These are phyloP conservation scores for Candolleomyces efflorescens DNA, from an alignment of 768 basidiomycete species.

Conservation along the genomic window DNA sequence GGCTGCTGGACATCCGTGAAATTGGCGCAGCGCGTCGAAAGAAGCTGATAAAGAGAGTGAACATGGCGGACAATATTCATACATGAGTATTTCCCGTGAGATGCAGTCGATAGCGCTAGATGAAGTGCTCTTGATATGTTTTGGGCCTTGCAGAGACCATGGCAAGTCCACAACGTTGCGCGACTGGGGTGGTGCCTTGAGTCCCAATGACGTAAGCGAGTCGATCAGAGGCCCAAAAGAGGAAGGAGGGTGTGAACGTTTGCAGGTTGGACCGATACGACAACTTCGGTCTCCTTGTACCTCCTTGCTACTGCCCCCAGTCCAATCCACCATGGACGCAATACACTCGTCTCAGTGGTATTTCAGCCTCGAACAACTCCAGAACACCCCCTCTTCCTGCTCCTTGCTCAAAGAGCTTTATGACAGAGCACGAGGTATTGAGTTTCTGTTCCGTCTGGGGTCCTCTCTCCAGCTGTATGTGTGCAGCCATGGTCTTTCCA, in stretches of 20 bases:
- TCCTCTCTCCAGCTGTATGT: slow-evolving; percentile 74
- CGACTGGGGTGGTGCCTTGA: neutral
- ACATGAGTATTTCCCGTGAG: neutral
- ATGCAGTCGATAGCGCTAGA: neutral
- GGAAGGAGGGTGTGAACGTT: neutral
- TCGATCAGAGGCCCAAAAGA: neutral
- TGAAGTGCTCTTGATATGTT: too few relatives aligned
- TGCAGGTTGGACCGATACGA: neutral
- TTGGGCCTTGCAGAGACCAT: too few relatives aligned
- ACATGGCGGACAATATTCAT: neutral
- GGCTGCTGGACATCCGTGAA: neutral
- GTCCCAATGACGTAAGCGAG: neutral
- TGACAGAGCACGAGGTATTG: slow-evolving; percentile 76
- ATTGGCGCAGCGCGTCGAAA: neutral
- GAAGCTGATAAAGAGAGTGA: neutral
- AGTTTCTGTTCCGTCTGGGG: slow-evolving; percentile 81
- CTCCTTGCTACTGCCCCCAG: neutral
- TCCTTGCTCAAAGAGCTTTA: slow-evolving; percentile 70
- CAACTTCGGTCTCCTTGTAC: neutral
- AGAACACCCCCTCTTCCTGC: slow-evolving; percentile 52
- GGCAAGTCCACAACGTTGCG: neutral
- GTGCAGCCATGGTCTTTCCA: slow-evolving; percentile 7
- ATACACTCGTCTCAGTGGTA: slow-evolving; percentile 56
- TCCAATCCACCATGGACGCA: neutral
- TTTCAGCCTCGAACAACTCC: slow-evolving; percentile 57